Percentiles rank a stretch among this genome's conserved stretches.
phyloP scores from a whole-genome alignment of 2,329 filamentous ascomycete species.

The Aspergillus ochraceoroseus region DNA sequence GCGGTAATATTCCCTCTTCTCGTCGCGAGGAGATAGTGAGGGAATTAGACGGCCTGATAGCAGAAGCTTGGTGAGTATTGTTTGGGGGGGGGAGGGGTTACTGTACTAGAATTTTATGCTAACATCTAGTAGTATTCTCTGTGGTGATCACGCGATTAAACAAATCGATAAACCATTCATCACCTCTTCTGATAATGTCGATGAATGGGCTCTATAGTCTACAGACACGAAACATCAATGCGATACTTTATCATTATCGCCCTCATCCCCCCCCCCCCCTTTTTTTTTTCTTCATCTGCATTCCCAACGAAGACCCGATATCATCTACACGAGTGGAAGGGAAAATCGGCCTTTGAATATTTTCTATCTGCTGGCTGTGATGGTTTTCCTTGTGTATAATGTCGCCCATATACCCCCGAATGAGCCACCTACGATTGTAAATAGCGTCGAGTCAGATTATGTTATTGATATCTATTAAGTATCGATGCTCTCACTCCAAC shows the following conservation, averaged over 20 bases:
- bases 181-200: conserved; percentile 62
- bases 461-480: too few relatives aligned
- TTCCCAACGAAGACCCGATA: too few relatives aligned
- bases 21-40: conserved; percentile 77
- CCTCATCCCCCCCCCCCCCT: too few relatives aligned
- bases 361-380: too few relatives aligned
- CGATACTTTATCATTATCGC: too few relatives aligned
- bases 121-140: conserved; percentile 64
- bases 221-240: too few relatives aligned
- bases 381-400: not conserved
- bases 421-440: not conserved
- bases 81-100: too few relatives aligned
- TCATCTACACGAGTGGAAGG: too few relatives aligned
- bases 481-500: too few relatives aligned
- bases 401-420: not conserved
- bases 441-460: too few relatives aligned
- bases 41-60: conserved; percentile 88
- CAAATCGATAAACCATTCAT: conserved; percentile 92
- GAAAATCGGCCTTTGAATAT: too few relatives aligned
- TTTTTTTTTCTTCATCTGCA: not conserved
- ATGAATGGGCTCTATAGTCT: conserved; percentile 68
- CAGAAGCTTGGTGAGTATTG: conserved; percentile 80
- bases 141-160: conserved; percentile 91
- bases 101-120: conserved; percentile 23
- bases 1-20: conserved; percentile 63